Evolutionary conservation across 306 rosid species (phyloP).

Genomic region (Vicia faba): DNA sequence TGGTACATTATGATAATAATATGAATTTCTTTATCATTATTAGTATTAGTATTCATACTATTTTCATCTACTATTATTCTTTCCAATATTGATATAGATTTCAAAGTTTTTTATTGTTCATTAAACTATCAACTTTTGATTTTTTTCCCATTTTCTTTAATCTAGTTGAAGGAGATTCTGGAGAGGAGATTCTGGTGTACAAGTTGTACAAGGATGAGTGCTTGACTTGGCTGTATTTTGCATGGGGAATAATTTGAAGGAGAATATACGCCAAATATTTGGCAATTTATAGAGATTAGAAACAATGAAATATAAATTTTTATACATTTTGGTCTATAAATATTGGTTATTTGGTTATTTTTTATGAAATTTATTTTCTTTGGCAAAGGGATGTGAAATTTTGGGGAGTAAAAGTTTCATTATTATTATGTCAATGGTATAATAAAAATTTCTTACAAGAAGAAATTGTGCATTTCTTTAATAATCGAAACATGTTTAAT

Average conservation of each 20-base stretch:
- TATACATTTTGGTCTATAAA: conserved; percentile 3
- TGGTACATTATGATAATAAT: neutral
- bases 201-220: conserved; percentile 5
- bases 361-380: neutral
- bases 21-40: neutral
- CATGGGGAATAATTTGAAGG: neutral
- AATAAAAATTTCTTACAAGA: neutral
- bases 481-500: no score
- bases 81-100: neutral
- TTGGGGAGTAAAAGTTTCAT: conserved; percentile 7
- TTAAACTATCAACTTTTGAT: neutral
- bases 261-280: neutral
- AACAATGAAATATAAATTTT: neutral
- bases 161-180: conserved; percentile 14
- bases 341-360: neutral
- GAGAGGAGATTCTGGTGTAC: neutral
- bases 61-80: neutral
- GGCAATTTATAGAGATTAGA: conserved; percentile 11
- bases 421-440: neutral
- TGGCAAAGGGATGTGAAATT: neutral
- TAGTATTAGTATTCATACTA: neutral
- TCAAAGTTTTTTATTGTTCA: neutral
- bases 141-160: neutral
- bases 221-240: conserved; percentile 1
- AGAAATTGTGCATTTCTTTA: neutral